Base-by-base conservation (phyloP, 306 rosid species). In the Chamaecrista fasciculata region DNA sequence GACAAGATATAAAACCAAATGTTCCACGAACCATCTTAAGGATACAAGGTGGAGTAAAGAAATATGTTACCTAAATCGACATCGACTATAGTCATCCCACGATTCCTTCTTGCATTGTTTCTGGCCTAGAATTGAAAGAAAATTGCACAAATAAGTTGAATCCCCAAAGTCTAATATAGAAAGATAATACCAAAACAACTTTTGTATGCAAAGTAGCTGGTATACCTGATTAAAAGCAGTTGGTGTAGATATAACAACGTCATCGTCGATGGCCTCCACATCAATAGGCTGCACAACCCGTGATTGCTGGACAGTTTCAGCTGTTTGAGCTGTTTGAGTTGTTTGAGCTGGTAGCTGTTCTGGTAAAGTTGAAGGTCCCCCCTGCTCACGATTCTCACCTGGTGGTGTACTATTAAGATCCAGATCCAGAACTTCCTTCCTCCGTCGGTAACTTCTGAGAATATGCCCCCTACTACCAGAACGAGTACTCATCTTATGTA, bases 211-310 rank as follows among this genome's bases (percentile, higher is more conserved):
- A 46, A 3, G 56, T 6, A 28, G 31, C 48, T 43, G 53, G 69
- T 66, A n/a, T 70, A 86, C 97, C 76, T 85, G 82, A 11, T 79
- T 85, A 76, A 91, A 79, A 62, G 95, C 83, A 57, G 57, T 81
- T 4, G 92, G 89, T 3, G 92, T 81, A 28, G 86, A 79, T 78
- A 82, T 90, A 39, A 85, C 28, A 11, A 86, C 84, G 75, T 91
- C 95, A 46, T 91, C 97, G 34, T 88, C 97, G 58, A 76, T 60
- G 69, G 83, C 81, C 11, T 86, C 92, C 26, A 88, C 79, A 70
- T 84, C 92, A 65, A 87, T 83, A 64, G 83, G 66, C 36, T 75
- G 81, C 28, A 51, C 43, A 24, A 74, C 23, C 63, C 28, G 70
- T 4, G 40, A 76, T 18, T 52, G 83, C 50, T 40, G 81, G 2